Base-by-base conservation (phyloP, 2,329 filamentous ascomycete species). In the Xylariales sp. region DNA sequence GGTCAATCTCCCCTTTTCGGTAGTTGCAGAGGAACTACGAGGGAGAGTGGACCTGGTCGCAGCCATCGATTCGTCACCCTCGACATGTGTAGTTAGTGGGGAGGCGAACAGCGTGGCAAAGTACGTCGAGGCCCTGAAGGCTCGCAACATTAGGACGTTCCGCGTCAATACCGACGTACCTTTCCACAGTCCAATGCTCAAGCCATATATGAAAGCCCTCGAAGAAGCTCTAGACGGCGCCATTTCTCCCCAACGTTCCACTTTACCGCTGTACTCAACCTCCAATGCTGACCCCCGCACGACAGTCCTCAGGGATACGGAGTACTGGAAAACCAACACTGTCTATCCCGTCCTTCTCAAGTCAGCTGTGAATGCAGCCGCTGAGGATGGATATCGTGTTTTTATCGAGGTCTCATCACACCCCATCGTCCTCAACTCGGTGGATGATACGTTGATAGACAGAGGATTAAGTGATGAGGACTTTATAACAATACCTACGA, bases 381-480 rank as follows among this genome's bases (percentile, higher is more conserved):
- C 75, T 0, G 74, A 80, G 0, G 82, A 83, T 62, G 80, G 79
- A 1, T 77, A 76, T 57, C 71, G 78, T 4, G 18, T 80, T 1
- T 83, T 83, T 69, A 48, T 83, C 2, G 82, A 84, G 65, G 76
- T 83, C 0, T 82, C 81, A 0, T 75, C 70, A 5, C 82, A 83
- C 57, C 80, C 81, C 0, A 78, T 84, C 46, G 73, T 83, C 5
- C 72, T 76, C 3, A 79, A 83, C 56, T 83, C 81, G 0, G 76
- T 83, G 36, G 77, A 75, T 3, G 81, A 83, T 55, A 83, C 78
- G 0, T 41, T 83, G 1, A 67, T 78, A 12, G 73, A 78, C 36
- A 60, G 58, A 5, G 76, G 74, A 1, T 10, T 67, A n/a, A 57
- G 48, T 9, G 64, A 80, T 6, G 75, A 79, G 3, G 78, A 81